Evolutionary conservation across 192 early-diverging fungal species (phyloP).

Genomic region (Umbelopsis ramanniana): DNA sequence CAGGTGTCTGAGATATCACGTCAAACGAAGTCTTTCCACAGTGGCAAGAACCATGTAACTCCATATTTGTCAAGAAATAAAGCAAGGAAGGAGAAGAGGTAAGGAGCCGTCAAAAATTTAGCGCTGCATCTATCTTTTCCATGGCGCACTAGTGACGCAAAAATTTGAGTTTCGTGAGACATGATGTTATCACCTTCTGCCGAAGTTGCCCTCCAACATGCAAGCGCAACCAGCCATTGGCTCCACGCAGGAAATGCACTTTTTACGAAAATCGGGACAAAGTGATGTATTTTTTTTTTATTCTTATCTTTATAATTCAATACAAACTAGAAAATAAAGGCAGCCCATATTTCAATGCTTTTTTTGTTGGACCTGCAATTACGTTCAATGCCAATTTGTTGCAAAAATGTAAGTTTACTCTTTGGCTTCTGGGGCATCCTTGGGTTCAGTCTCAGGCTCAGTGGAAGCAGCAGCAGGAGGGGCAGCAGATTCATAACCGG

Average conservation of each 20-base stretch:
- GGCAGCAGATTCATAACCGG: constrained; percentile 17
- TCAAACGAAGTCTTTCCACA: constrained; percentile 60
- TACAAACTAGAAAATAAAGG: background rate
- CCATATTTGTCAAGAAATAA: constrained; percentile 26
- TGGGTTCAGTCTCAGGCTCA: background rate
- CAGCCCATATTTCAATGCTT: background rate
- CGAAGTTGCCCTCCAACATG: too few relatives aligned
- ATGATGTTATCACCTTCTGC: too few relatives aligned
- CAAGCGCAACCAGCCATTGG: too few relatives aligned
- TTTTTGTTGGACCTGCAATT: background rate
- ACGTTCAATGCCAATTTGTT: background rate
- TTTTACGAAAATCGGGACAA: background rate
- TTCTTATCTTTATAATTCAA: background rate
- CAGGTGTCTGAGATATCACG: constrained; percentile 52
- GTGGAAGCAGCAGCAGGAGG: constrained; percentile 15
- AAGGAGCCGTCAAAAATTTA: background rate
- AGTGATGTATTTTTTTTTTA: background rate
- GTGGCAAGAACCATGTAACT: constrained; percentile 66
- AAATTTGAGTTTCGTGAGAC: too few relatives aligned
- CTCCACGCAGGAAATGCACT: background rate
- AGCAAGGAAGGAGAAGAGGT: background rate
- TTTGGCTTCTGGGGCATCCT: background rate
- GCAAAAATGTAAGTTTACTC: background rate
- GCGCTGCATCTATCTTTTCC: too few relatives aligned
- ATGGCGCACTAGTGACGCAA: too few relatives aligned